Evolutionary conservation across 129 eudicot genomes (phyloP), one percentile per base, ranked within the genome.

Genomic region (Pulicaria dysenterica): DNA sequence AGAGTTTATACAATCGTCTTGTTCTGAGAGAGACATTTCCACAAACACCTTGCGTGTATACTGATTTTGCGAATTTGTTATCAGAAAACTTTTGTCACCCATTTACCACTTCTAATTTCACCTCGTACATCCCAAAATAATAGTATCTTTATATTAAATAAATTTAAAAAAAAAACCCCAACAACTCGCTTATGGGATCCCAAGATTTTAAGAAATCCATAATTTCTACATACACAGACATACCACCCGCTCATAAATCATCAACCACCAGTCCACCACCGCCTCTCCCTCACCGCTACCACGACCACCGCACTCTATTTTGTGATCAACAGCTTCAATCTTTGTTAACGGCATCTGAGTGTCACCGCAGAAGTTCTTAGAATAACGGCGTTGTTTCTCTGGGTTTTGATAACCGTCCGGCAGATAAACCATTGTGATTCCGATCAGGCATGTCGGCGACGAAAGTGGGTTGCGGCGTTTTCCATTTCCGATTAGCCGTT

Each of bases 391-490:
- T 63, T 64, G 55, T 40, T 50, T 53, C 72, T 73, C 81, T 3
- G 83, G 81, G 3, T 68, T 81, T 53, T 5, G 73, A 48, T 57
- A 79, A 12, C 38, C 58, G 14, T 64, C 72, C 10, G 58, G 69
- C 7, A 37, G 58, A 12, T 79, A 81, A 4, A 45, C 64, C 39
- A 73, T 72, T 5, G 61, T n/a, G 73, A 78, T 62, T 39, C 41
- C 58, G 70, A 57, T 43, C 3, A 15, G 39, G 17, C 8, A 36
- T 36, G 24, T 54, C 14, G 81, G 56, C 0, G 68, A 60, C 65
- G 75, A 80, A 56, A 81, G 81, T 6, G 75, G 83, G 49, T 78
- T 73, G 7, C 74, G 56, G 66, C 63, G 46, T 69, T 39, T 19
- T 49, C 82, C 71, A 53, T 64, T 77, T 72, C 64, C 59, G 67